Evolutionary conservation across 441 rosid species (phyloP), one percentile per base, ranked within the genome.

Genomic region (Macaranga tanarius): DNA sequence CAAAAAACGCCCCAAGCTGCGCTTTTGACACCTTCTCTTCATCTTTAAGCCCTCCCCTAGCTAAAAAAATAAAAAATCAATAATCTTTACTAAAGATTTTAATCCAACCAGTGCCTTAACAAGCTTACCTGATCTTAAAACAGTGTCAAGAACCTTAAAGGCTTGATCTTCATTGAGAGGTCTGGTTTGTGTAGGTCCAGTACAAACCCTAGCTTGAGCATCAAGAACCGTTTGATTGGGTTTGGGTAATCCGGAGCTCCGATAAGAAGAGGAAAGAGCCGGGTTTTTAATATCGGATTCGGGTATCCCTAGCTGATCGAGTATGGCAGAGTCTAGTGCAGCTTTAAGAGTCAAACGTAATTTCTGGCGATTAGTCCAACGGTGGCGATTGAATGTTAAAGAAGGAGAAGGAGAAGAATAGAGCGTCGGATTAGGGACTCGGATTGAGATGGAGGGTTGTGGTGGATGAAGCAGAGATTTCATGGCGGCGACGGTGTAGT

Each of bases 171-270:
- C 93, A 28, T 57, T 84, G 3, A 95, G 88, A 31, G 96, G 96
- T 69, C 69, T 86, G 73, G 97, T 95, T 85, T 91, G 97, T 1
- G 88, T 87, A n/a, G 97, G 99, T 20, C 99, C 99, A 0, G 97
- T 95, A 73, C 97, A 95, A 83, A 95, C 93, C 92, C 90, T 95
- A 80, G 93, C 88, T 78, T 92, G 99, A 62, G 99, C 99, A 19
- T 95, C 99, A 22, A 90, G 89, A 73, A 95, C 92, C 19, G 90
- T 89, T 86, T 80, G 91, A 71, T 95, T 95, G 5, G 97, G 96
- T 80, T 86, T 89, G 31, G 84, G 86, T 55, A 88, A 81, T 73
- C 55, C 78, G 23, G 87, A 81, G 78, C 75, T 80, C 80, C 99
- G 80, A 75, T 92, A 95, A 5, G 97, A 84, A 20, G 97, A 63